Conservation (phyloP, 345 rosid genomes). For the Eucalyptus shirleyi region DNA sequence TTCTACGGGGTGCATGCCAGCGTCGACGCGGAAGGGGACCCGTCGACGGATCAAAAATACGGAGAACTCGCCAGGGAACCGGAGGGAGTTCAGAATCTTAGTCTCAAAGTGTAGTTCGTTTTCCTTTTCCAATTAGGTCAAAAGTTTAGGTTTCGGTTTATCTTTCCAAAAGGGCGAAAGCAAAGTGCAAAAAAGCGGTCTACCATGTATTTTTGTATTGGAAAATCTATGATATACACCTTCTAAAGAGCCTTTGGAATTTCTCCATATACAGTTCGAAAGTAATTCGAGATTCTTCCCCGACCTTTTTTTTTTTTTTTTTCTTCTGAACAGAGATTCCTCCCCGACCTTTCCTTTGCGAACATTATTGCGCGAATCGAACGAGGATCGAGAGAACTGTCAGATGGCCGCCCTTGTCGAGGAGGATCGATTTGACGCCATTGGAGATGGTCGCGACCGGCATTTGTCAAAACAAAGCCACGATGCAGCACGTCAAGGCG, state of each 20-base stretch:
- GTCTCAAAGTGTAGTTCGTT: slow-evolving; percentile 18
- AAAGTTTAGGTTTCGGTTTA: background rate
- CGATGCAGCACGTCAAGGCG: background rate
- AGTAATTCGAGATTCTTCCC: background rate
- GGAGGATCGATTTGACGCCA: background rate
- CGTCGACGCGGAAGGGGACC: slow-evolving; percentile 57
- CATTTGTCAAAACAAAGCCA: background rate
- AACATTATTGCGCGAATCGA: background rate
- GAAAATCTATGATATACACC: background rate
- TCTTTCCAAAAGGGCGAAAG: background rate
- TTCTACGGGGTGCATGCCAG: slow-evolving; percentile 91
- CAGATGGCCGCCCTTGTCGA: background rate
- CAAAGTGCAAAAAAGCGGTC: background rate
- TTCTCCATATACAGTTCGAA: background rate
- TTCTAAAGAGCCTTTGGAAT: background rate
- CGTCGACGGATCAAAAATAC: slow-evolving; percentile 23
- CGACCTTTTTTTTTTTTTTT: no score
- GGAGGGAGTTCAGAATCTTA: slow-evolving; percentile 11
- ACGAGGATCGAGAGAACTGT: background rate
- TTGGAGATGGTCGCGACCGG: background rate
- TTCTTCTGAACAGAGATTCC: background rate
- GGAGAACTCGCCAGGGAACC: slow-evolving; percentile 23
- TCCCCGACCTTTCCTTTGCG: background rate
- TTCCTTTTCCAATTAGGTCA: background rate
- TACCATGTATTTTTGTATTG: background rate